Percentiles rank a stretch among this genome's conserved stretches.
Evolutionary conservation across 352 stramenopile genomes (phyloP).

Genomic region (Pythium graminicola): DNA sequence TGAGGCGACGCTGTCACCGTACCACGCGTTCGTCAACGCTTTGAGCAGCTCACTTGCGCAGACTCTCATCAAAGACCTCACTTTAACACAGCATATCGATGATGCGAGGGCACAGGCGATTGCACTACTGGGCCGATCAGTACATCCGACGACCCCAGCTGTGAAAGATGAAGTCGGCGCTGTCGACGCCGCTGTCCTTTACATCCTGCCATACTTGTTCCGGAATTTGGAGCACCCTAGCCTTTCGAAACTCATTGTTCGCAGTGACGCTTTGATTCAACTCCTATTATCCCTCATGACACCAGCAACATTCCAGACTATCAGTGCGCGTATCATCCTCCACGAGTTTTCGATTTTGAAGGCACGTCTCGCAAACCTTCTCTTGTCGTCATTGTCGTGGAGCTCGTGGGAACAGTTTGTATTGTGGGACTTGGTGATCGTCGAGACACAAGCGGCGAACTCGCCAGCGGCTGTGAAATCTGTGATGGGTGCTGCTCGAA

Average conservation of each 20-base stretch:
- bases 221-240: conserved; percentile 54
- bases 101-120: conserved; percentile 60
- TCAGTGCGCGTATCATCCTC: conserved; percentile 61
- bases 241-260: conserved; percentile 49
- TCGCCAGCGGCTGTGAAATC: conserved; percentile 27
- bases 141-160: conserved; percentile 1
- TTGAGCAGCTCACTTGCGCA: conserved; percentile 42
- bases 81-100: conserved; percentile 70
- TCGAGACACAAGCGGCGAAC: conserved; percentile 52
- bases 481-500: conserved; percentile 65
- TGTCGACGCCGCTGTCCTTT: conserved; percentile 48
- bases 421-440: conserved; percentile 71
- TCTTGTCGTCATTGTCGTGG: conserved; percentile 74
- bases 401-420: conserved; percentile 79
- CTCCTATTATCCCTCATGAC: conserved; percentile 57
- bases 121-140: conserved; percentile 39
- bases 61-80: conserved; percentile 62
- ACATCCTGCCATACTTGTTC: conserved; percentile 66
- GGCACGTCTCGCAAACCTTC: conserved; percentile 56
- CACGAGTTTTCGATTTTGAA: conserved; percentile 71
- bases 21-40: conserved; percentile 53
- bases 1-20: conserved; percentile 52
- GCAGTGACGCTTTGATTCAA: conserved; percentile 63
- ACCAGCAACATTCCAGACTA: conserved; percentile 44
- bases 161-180: conserved; percentile 55